These are phyloP conservation scores for Sequoiadendron giganteum DNA, from an alignment of 75 land plant genomes.

Conservation along the genomic window DNA sequence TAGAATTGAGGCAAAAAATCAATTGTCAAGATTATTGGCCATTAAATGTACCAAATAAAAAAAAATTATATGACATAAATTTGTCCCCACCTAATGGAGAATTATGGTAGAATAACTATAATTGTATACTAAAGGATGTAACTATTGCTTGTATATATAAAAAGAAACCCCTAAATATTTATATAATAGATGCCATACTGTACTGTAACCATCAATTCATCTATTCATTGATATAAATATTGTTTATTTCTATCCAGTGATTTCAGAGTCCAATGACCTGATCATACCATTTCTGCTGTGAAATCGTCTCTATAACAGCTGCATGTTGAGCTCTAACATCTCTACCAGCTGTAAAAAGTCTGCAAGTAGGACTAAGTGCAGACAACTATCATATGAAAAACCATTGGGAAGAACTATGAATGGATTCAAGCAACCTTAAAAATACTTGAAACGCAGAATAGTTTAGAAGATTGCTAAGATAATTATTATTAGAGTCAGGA, in stretches of 20 bases:
- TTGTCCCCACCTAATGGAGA: background rate
- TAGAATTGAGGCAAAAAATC: background rate
- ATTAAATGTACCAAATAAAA: background rate
- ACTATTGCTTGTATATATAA: background rate
- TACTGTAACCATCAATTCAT: background rate
- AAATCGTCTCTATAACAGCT: background rate
- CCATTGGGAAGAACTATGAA: too few relatives aligned
- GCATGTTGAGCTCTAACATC: background rate
- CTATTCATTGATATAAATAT: background rate
- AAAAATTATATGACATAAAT: background rate
- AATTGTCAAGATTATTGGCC: background rate
- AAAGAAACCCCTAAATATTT: background rate
- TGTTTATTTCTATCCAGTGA: background rate
- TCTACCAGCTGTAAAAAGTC: background rate
- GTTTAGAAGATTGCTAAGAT: too few relatives aligned
- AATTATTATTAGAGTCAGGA: too few relatives aligned
- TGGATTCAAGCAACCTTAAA: too few relatives aligned
- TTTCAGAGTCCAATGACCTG: background rate
- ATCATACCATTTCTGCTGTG: background rate
- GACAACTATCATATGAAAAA: background rate
- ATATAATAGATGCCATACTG: too few relatives aligned
- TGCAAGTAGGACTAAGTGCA: background rate
- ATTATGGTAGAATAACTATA: too few relatives aligned
- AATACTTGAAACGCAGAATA: too few relatives aligned
- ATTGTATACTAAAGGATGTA: background rate